Evolutionary conservation across 345 rosid genomes (phyloP).

Genomic region (Melaleuca alternifolia): DNA sequence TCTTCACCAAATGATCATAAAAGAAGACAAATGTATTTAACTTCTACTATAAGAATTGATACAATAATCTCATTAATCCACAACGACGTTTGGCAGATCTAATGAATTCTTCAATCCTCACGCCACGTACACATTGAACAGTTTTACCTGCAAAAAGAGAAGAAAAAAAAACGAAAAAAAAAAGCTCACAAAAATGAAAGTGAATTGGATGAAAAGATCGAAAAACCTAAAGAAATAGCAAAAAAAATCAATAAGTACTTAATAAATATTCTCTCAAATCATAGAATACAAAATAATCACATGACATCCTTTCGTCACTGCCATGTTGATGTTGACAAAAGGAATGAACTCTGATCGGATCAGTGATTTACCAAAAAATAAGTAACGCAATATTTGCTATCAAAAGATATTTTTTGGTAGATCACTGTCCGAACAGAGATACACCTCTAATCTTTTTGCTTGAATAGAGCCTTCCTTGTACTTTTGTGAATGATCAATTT

Average conservation of each 20-base stretch:
- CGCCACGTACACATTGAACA: background rate
- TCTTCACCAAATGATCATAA: background rate
- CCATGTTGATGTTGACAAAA: background rate
- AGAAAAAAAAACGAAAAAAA: background rate
- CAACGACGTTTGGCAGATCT: background rate
- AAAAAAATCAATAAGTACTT: background rate
- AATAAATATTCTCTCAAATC: background rate
- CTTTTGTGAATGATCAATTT: background rate
- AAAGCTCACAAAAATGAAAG: background rate
- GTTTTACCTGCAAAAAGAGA: background rate
- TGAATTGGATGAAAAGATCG: background rate
- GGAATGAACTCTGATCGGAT: background rate
- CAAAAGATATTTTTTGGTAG: background rate
- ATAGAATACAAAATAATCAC: background rate
- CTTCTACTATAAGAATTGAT: background rate
- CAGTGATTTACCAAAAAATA: background rate
- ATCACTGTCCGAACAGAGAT: background rate
- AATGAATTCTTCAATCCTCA: background rate
- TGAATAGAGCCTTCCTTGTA: background rate
- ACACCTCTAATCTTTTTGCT: background rate
- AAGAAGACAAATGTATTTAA: background rate
- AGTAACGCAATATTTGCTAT: background rate
- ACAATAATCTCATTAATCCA: background rate
- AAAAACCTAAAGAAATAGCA: background rate
- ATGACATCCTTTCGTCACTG: background rate